Evolutionary conservation across 2,329 filamentous ascomycete genomes (phyloP).

Genomic region (Geosmithia flava): DNA sequence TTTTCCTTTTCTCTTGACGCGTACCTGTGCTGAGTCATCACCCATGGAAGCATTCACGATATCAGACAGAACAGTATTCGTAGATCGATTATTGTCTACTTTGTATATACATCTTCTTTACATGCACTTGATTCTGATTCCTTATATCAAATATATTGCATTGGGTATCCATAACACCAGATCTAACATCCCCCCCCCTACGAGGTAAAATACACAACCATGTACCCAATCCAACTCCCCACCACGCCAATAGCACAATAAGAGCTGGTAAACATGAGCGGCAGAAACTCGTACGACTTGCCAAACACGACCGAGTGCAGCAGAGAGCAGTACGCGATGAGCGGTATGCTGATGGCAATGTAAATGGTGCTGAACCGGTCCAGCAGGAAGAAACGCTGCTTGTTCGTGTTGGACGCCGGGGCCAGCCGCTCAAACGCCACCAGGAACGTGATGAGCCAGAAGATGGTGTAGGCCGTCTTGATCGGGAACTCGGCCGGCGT

Average conservation of each 20-base stretch:
- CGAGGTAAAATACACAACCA: slow-evolving; percentile 75
- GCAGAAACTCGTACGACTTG: slow-evolving; percentile 73
- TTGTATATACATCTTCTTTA: too few relatives aligned
- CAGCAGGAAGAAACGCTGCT: slow-evolving; percentile 74
- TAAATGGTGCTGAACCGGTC: slow-evolving; percentile 87
- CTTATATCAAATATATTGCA: too few relatives aligned
- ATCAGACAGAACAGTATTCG: too few relatives aligned
- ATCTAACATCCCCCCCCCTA: neutral
- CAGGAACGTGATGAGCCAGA: slow-evolving; percentile 82
- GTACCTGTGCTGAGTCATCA: slow-evolving; percentile 11
- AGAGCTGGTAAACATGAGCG: slow-evolving; percentile 92
- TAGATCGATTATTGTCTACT: too few relatives aligned
- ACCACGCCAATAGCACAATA: slow-evolving; percentile 93
- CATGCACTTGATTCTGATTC: too few relatives aligned
- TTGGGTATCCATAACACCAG: too few relatives aligned
- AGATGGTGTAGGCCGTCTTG: slow-evolving; percentile 84
- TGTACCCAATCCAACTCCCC: slow-evolving; percentile 88
- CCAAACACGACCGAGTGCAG: slow-evolving; percentile 78
- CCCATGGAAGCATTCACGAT: too few relatives aligned
- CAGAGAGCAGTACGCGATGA: slow-evolving; percentile 81
- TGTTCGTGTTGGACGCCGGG: slow-evolving; percentile 58
- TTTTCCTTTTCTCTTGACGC: neutral
- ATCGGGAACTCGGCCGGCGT: slow-evolving; percentile 86
- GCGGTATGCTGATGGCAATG: slow-evolving; percentile 76
- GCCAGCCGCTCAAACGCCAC: slow-evolving; percentile 78